Evolutionary conservation across 2,329 filamentous ascomycete species (phyloP), one percentile per base, ranked within the genome.

Genomic region (Diplodia sapinea): DNA sequence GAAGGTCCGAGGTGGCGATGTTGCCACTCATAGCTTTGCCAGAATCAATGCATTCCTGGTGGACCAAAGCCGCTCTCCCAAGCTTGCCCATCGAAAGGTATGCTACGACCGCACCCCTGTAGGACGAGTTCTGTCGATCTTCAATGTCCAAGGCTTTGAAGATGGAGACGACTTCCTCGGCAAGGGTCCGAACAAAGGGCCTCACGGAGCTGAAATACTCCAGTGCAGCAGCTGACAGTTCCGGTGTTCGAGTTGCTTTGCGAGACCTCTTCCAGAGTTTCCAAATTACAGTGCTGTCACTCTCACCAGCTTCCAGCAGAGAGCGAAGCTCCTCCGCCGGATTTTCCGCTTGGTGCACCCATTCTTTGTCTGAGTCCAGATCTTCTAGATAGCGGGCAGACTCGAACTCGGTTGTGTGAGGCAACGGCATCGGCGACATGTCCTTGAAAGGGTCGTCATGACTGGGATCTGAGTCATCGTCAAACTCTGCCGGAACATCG

Each of bases 91-190:
- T 74, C n/a, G 71, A 73, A 31, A 86, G 70, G 68, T 82, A 79
- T 26, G 84, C 80, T 52, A 76, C 76, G 26, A 83, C 79, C 31
- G 81, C 78, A 50, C 77, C 73, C 63, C 78, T 72, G 72, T 86
- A 87, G 64, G 83, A 80, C 4, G 76, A 74, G 8, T 75, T 71
- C 2, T 76, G 78, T 31, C 83, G 81, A 47, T 78, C 66, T 9
- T 76, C 65, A 1, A 68, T 29, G 3, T 78, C 72, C 31, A 86
- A 78, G 3, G 70, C 68, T 36, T 81, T 73, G 71, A 87, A 87
- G 9, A 87, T 69, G n/a, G 77, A 13, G 33, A 62, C n/a, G 33
- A 36, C 36, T n/a, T 49, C 31, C 26, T 62, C 33, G 4, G 65
- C 65, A 20, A 52, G 31, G 13, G 20, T 61, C 15, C 20, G 23